Evolutionary conservation across 176 grass and related monocot genomes (phyloP), one percentile per base, ranked within the genome.

Genomic region (Neostapfia colusana): DNA sequence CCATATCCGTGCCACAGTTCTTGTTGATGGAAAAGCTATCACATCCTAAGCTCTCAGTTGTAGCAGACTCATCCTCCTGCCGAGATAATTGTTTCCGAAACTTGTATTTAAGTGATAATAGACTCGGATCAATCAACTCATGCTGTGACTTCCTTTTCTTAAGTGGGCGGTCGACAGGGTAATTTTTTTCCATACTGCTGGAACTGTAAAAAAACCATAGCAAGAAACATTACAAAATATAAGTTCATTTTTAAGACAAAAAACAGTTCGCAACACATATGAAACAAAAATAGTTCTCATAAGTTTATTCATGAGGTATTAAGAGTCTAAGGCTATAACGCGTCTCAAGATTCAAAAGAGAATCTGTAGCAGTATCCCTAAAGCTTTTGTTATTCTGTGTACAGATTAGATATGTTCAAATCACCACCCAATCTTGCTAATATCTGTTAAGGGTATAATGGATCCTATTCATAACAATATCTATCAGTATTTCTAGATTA

Each of bases 71-170:
- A 59, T 31, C 31, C 31, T 85, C 70, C 0, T 67, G 86, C 28
- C 15, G 69, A 70, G 35, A 57, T 53, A 82, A 79, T 64, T 78
- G 64, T 50, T 82, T 79, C 69, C 57, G 53, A 50, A 84, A 82
- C 81, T 86, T 93, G 75, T 92, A 84, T 67, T 93, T 97, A n/a
- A 87, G 75, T 64, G 79, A 31, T 42, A 85, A 73, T 36, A 79
- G 44, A 41, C 61, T 82, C 25, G 49, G 81, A 83, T 90, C 84
- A 75, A 20, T 74, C 27, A 87, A 65, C 39, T 89, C 84, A 65
- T 79, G 77, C n/a, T 40, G 84, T 64, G 86, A 77, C 73, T 93
- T 93, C 57, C 93, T 86, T 83, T 93, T 93, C 85, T 90, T 97
- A 59, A 35, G 49, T 63, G 86, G 76, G 31, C 68, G 75, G 40